phyloP scores from a whole-genome alignment of 1,284 basidiomycete species.

The Naganishia cerealis region DNA sequence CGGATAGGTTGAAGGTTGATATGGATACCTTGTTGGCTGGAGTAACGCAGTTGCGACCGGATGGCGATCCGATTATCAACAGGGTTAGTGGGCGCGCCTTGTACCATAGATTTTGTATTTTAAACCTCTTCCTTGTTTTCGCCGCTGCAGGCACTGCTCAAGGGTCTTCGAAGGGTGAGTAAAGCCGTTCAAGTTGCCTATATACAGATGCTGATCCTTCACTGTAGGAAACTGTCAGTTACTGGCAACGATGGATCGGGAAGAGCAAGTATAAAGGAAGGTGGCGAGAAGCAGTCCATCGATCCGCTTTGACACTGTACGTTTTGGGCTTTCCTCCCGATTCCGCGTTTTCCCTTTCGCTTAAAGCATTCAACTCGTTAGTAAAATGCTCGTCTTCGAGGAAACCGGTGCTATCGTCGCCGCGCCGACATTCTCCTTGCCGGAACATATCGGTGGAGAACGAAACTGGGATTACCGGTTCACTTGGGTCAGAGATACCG shows the following conservation, averaged over 20 bases:
- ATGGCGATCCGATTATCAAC: constrained; percentile 66
- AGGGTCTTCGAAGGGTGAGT: constrained; percentile 60
- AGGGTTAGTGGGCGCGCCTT: constrained; percentile 53
- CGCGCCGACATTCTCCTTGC: constrained; percentile 87
- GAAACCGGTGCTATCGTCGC: constrained; percentile 75
- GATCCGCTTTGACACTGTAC: constrained; percentile 72
- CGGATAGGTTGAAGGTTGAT: constrained; percentile 59
- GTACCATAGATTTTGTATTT: neutral
- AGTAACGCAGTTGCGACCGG: constrained; percentile 59
- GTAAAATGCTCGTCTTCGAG: constrained; percentile 55
- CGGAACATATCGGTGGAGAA: constrained; percentile 82
- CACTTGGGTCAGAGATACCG: constrained; percentile 75
- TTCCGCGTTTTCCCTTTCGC: neutral
- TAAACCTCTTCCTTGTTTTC: constrained; percentile 4
- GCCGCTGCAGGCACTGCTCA: constrained; percentile 58
- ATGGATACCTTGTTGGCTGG: constrained; percentile 59
- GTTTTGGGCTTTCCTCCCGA: constrained; percentile 17
- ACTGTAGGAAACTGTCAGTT: constrained; percentile 66
- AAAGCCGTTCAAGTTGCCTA: neutral
- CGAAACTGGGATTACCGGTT: constrained; percentile 69
- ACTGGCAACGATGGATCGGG: constrained; percentile 82
- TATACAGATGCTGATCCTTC: neutral
- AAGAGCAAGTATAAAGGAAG: constrained; percentile 70
- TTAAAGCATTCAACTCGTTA: constrained; percentile 7
- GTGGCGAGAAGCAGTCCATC: constrained; percentile 89